phyloP scores from a whole-genome alignment of 2,329 filamentous ascomycete genomes.

The Anisogramma anomala region DNA sequence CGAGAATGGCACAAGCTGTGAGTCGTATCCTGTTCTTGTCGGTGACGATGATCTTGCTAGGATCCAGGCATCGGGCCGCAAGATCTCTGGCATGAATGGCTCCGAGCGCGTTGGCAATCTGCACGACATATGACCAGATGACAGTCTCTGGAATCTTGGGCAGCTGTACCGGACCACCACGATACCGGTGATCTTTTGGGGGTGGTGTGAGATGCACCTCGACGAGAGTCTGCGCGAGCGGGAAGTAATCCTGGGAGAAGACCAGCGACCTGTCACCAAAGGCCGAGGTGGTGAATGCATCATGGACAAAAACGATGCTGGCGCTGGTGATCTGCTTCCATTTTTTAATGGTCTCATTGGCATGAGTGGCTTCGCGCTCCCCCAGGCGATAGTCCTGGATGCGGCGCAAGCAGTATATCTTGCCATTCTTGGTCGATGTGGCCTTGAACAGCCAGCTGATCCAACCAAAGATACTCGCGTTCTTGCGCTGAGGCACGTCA shows the following conservation, averaged over 20 bases:
- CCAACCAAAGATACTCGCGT: conserved; percentile 69
- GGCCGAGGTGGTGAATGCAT: conserved; percentile 84
- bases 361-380: conserved; percentile 54
- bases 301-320: conserved; percentile 74
- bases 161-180: conserved; percentile 33
- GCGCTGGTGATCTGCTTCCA: conserved; percentile 81
- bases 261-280: conserved; percentile 94
- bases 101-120: conserved; percentile 79
- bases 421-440: conserved; percentile 75
- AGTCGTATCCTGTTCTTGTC: conserved; percentile 83
- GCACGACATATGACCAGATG: conserved; percentile 85
- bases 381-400: conserved; percentile 83
- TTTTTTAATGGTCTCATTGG: conserved; percentile 72
- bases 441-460: conserved; percentile 95
- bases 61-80: conserved; percentile 74
- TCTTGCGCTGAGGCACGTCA: conserved; percentile 70
- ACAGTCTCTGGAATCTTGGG: conserved; percentile 54
- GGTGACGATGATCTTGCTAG: conserved; percentile 81
- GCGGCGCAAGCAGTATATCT: conserved; percentile 75
- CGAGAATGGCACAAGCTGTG: conserved; percentile 77
- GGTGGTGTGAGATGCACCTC: conserved; percentile 60
- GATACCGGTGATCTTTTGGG: conserved; percentile 27
- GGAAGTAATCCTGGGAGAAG: conserved; percentile 88
- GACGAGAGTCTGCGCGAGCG: conserved; percentile 76
- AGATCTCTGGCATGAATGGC: conserved; percentile 71